Conservation (phyloP, 2,329 filamentous ascomycete species). For the Coniochaeta prunicola region DNA sequence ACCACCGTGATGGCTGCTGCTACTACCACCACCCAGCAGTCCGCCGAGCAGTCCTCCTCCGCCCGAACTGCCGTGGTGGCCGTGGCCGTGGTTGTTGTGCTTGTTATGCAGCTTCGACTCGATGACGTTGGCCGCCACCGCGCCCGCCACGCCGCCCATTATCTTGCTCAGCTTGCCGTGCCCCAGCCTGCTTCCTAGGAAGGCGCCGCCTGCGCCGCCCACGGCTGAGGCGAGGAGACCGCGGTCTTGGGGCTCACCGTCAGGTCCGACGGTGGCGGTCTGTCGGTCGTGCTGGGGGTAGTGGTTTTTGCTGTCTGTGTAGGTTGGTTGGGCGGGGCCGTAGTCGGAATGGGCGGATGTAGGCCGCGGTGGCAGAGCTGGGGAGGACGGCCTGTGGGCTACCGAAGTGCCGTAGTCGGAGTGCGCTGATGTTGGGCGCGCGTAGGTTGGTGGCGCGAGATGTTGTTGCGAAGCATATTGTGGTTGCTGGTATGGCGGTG, state of each 20-base stretch:
- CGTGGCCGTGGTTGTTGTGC: slow-evolving; percentile 8
- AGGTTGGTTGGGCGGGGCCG: slow-evolving; percentile 6
- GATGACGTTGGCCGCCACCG: slow-evolving; percentile 46
- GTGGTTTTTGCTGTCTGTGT: not conserved
- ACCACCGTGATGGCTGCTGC: not conserved
- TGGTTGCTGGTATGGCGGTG: not conserved
- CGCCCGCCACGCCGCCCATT: slow-evolving; percentile 44
- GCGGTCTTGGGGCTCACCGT: slow-evolving; percentile 34
- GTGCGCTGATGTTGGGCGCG: slow-evolving; percentile 8
- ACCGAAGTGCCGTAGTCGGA: slow-evolving; percentile 3
- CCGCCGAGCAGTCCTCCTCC: slow-evolving; percentile 3
- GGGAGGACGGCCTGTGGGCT: slow-evolving; percentile 1
- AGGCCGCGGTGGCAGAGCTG: slow-evolving; percentile 1
- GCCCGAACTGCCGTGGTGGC: not conserved
- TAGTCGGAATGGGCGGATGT: not conserved
- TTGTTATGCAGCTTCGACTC: slow-evolving; percentile 33
- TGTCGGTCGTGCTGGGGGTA: slow-evolving; percentile 4
- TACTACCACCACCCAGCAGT: slow-evolving; percentile 4
- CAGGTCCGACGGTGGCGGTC: slow-evolving; percentile 12
- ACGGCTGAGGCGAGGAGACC: slow-evolving; percentile 47
- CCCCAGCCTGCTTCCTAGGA: slow-evolving; percentile 46
- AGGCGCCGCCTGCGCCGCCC: slow-evolving; percentile 45
- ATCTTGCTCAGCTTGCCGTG: slow-evolving; percentile 44
- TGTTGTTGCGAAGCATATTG: not conserved
- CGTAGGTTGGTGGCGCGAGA: slow-evolving; percentile 3